Base-by-base conservation (phyloP, 345 rosid genomes). In the Salix caprea region DNA sequence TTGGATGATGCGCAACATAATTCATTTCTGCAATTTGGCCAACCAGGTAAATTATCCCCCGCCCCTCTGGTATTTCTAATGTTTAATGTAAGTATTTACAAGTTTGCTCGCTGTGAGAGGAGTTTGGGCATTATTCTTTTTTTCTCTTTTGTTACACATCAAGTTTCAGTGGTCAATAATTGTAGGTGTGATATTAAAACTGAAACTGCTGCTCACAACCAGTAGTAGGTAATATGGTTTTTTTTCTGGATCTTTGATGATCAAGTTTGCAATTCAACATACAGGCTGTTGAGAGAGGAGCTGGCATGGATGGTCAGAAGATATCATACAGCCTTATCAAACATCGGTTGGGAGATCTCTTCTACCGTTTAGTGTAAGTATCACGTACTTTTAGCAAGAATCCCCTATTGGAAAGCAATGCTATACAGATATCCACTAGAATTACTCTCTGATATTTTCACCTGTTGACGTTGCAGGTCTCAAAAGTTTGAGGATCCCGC, bases 1-100 rank as follows among this genome's bases (percentile, higher is more conserved):
- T 69, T 96, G 99, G 99, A 91, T 96, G 99, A 96, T 96, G 99
- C 99, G 98, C 82, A 96, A 96, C 89, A 96, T 96, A 37, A 89
- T 96, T 74, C 99, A 94, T 86, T 96, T 89, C 88, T 92, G 80
- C 87, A 90, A 89, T 84, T 83, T 96, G 88, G 97, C 99, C 84
- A 96, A 96, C 74, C 99, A 96, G 97, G 99, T 96, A 86, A 26
- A 14, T 67, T 50, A 23, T 65, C 44, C 15, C 37, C 9, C 21
- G 2, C 46, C 5, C 24, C 46, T 34, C 34, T 15, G 26, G 24
- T n/a, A 58, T 58, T 34, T 58, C 28, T 3, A 9, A n/a, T 9
- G 19, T 34, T 40, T 40, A 10, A 11, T 40, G 44, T 10, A 40
- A 40, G 11, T 24, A 58, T 58, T 12, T 58, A 15, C 32, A 4